These are phyloP conservation scores for Cutaneotrichosporon spelunceum DNA, from an alignment of 1,284 basidiomycete genomes.

Conservation along the genomic window DNA sequence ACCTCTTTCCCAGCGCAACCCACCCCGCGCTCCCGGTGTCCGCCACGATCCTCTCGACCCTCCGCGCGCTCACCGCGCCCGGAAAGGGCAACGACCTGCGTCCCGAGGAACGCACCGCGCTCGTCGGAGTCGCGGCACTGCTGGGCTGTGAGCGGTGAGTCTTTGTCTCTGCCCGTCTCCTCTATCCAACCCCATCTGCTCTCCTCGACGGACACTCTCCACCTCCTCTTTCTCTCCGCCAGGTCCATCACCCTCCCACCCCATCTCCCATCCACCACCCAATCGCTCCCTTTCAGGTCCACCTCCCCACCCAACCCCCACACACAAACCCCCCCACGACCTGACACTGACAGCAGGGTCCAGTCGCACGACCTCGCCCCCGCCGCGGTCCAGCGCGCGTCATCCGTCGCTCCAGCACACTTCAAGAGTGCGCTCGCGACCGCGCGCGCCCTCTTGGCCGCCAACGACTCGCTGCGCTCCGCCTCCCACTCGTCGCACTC, in stretches of 20 bases:
- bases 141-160: slow-evolving; percentile 49
- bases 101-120: slow-evolving; percentile 41
- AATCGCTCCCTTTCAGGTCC: too few relatives aligned
- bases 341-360: slow-evolving; percentile 28
- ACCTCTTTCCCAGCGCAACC: slow-evolving; percentile 43
- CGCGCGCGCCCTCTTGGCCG: slow-evolving; percentile 29
- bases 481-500: not conserved
- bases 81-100: slow-evolving; percentile 43
- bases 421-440: slow-evolving; percentile 36
- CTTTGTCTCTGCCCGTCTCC: not conserved
- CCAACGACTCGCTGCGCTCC: not conserved
- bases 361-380: slow-evolving; percentile 40
- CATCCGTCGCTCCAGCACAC: slow-evolving; percentile 40
- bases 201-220: too few relatives aligned
- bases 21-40: slow-evolving; percentile 46
- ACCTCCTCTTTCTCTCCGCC: too few relatives aligned
- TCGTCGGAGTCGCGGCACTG: slow-evolving; percentile 46
- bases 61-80: slow-evolving; percentile 40
- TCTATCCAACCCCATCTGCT: not conserved
- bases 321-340: too few relatives aligned
- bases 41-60: slow-evolving; percentile 37
- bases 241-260: too few relatives aligned
- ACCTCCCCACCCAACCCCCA: too few relatives aligned
- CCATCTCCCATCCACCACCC: too few relatives aligned
- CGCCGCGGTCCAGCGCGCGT: slow-evolving; percentile 40